Conservation (phyloP, 2,329 filamentous ascomycete genomes). For the Penicillium sp. region DNA sequence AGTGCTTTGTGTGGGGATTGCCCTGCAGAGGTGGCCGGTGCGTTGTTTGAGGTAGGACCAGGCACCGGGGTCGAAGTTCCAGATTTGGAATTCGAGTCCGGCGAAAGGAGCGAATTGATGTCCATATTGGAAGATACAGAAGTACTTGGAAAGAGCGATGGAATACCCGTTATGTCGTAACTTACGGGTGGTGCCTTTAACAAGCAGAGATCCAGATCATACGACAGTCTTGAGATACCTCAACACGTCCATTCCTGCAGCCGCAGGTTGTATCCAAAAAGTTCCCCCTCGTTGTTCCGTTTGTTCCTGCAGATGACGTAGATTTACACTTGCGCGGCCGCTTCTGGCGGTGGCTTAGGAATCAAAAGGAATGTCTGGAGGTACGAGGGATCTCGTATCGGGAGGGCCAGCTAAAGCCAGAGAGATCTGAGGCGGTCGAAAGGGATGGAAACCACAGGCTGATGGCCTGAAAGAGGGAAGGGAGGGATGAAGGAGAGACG, state of each 20-base stretch:
- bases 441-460: conserved; percentile 15
- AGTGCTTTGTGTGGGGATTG: conserved; percentile 38
- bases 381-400: conserved; percentile 1
- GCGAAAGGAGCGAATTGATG: conserved; percentile 47
- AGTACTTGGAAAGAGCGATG: conserved; percentile 4
- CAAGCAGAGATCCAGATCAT: conserved; percentile 27
- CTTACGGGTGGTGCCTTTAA: conserved; percentile 23
- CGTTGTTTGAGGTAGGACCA: conserved; percentile 27
- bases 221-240: conserved; percentile 29
- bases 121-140: conserved; percentile 37
- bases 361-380: conserved; percentile 3
- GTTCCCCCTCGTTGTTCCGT: too few relatives aligned
- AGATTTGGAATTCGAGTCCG: conserved; percentile 41
- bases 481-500: conserved; percentile 17
- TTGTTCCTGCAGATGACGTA: conserved; percentile 8
- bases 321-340: conserved; percentile 11
- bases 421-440: conserved; percentile 5
- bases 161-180: conserved; percentile 6
- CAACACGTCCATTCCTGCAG: conserved; percentile 39
- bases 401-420: conserved; percentile 11
- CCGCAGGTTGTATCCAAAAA: conserved; percentile 25
- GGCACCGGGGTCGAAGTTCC: conserved; percentile 33
- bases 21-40: conserved; percentile 24
- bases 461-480: conserved; percentile 15
- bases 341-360: not conserved